A percentile compares a stretch with the other conserved stretches of the same genome.
Conservation (phyloP, 371 early-diverging fungal genomes). For the Batrachochytrium dendrobatidis region DNA sequence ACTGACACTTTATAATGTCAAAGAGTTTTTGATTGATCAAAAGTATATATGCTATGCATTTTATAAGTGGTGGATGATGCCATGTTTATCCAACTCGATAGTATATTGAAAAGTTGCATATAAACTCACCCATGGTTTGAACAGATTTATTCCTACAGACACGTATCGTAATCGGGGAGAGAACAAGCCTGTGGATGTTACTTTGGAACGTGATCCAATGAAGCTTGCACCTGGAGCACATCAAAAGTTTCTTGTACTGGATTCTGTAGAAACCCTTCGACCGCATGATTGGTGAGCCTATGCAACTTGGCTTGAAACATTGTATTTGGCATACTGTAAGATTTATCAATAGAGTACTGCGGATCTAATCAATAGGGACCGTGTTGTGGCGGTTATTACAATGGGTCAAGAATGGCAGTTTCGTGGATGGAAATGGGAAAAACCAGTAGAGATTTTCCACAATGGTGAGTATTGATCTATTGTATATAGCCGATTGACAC, state of each 20-base stretch:
- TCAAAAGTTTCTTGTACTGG: constrained; percentile 4
- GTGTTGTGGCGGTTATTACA: constrained; percentile 81
- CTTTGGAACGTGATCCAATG: constrained; percentile 45
- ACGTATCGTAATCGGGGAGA: constrained; percentile 52
- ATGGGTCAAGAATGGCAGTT: constrained; percentile 90
- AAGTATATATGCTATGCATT: constrained; percentile 32
- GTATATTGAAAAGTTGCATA: neutral
- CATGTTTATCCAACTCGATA: no score
- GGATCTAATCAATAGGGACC: no score
- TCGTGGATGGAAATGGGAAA: constrained; percentile 80
- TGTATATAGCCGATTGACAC: neutral
- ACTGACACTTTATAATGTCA: constrained; percentile 75
- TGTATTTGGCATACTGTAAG: no score
- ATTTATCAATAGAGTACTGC: no score
- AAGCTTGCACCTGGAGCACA: constrained; percentile 19
- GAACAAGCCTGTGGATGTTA: constrained; percentile 54
- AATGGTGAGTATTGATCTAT: constrained; percentile 36
- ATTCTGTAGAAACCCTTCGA: neutral
- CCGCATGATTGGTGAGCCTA: neutral
- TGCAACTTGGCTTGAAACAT: no score
- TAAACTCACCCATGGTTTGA: no score
- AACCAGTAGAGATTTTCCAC: constrained; percentile 74
- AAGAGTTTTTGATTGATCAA: constrained; percentile 66
- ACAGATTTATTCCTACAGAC: constrained; percentile 55
- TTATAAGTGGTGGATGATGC: neutral